Evolutionary conservation across 768 basidiomycete species (phyloP).

Genomic region (Mrakia gelida): DNA sequence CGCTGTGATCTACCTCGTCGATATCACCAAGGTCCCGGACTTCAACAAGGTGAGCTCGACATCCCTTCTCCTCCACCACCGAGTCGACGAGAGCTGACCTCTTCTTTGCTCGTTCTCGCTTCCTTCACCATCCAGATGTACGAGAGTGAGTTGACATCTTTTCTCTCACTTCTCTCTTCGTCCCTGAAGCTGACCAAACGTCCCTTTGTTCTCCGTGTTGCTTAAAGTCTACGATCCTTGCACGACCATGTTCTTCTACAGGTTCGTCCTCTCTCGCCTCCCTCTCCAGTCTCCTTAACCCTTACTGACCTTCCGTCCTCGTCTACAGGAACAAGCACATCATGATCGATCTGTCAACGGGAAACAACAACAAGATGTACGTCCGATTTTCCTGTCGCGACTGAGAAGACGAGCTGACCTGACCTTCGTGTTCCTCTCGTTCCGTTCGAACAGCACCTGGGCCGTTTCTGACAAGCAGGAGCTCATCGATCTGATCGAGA

Average conservation of each 20-base stretch:
- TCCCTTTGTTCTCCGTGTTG: no score
- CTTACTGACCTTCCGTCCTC: neutral
- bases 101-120: neutral
- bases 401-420: neutral
- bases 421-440: neutral
- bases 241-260: constrained; percentile 50
- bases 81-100: neutral
- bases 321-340: constrained; percentile 88
- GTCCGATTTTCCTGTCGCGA: constrained; percentile 37
- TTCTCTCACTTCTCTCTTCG: neutral
- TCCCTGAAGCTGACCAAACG: neutral
- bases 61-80: neutral
- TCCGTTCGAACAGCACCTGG: constrained; percentile 70
- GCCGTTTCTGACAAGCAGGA: constrained; percentile 98
- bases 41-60: constrained; percentile 78
- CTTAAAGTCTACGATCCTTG: constrained; percentile 76
- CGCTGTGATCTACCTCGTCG: constrained; percentile 89
- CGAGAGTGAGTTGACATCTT: constrained; percentile 59
- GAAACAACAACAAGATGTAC: constrained; percentile 99
- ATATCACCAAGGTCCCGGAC: constrained; percentile 95
- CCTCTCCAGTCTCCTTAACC: neutral
- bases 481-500: constrained; percentile 97
- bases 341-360: constrained; percentile 99
- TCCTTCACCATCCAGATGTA: constrained; percentile 67
- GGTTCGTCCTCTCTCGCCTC: constrained; percentile 6